These are phyloP conservation scores for Arabidopsis suecica DNA, from an alignment of 345 rosid species.

Conservation along the genomic window DNA sequence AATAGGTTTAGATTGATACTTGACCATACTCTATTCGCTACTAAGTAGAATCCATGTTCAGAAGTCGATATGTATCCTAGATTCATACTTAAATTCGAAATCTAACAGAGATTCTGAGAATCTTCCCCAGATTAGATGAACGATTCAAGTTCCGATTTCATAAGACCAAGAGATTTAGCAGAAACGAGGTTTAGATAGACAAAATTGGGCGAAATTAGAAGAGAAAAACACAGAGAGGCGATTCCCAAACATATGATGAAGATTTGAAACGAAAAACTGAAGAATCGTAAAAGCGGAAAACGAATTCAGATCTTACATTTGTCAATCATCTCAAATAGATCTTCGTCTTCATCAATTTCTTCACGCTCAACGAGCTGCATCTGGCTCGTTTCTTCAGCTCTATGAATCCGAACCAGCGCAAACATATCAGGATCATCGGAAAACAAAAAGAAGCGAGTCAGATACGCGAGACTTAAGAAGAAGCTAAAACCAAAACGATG, in stretches of 20 bases:
- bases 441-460: slow-evolving; percentile 9
- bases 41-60: not conserved
- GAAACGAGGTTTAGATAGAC: not conserved
- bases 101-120: not conserved
- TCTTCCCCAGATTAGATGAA: not conserved
- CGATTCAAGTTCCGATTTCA: not conserved
- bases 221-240: slow-evolving; percentile 5
- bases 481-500: slow-evolving; percentile 8
- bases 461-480: not conserved
- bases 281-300: not conserved
- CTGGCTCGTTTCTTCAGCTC: slow-evolving; percentile 75
- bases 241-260: slow-evolving; percentile 18
- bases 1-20: not conserved
- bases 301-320: slow-evolving; percentile 51
- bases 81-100: slow-evolving; percentile 6
- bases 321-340: slow-evolving; percentile 77
- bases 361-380: slow-evolving; percentile 77
- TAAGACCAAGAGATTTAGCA: not conserved
- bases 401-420: slow-evolving; percentile 34
- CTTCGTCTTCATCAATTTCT: slow-evolving; percentile 71
- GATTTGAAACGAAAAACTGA: slow-evolving; percentile 7
- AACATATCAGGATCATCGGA: slow-evolving; percentile 9
- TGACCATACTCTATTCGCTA: not conserved
- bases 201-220: not conserved
- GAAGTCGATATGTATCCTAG: not conserved